These are phyloP conservation scores for Trichoderma gamsii DNA, from an alignment of 495 filamentous ascomycete species.

Conservation along the genomic window DNA sequence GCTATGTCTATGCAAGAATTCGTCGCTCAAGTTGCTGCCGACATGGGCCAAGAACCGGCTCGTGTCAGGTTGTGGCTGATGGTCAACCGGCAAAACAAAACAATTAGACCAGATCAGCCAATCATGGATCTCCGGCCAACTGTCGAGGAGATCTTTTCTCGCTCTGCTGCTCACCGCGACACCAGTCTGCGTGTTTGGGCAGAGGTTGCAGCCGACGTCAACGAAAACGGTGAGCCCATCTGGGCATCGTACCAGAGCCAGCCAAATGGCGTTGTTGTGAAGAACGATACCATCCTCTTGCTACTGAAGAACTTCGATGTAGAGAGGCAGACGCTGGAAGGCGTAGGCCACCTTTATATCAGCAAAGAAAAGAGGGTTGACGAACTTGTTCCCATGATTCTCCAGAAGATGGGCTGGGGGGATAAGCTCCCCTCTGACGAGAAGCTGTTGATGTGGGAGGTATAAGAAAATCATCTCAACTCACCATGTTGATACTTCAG, in stretches of 20 bases:
- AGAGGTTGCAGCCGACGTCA: conserved; percentile 61
- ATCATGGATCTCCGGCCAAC: conserved; percentile 71
- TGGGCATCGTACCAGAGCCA: conserved; percentile 55
- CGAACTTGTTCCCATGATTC: conserved; percentile 75
- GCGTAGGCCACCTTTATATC: conserved; percentile 77
- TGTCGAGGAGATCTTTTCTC: conserved; percentile 67
- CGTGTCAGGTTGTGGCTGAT: conserved; percentile 85
- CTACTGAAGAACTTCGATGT: conserved; percentile 92
- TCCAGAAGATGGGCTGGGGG: conserved; percentile 85
- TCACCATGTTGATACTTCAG: no score
- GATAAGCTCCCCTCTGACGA: conserved; percentile 43
- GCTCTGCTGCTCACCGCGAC: conserved; percentile 56
- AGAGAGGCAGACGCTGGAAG: conserved; percentile 63
- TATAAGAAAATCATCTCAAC: conserved; percentile 22
- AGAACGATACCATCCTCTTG: conserved; percentile 60
- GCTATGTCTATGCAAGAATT: conserved; percentile 70
- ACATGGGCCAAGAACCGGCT: conserved; percentile 56
- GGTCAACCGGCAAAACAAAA: conserved; percentile 98
- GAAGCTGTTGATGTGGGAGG: conserved; percentile 70
- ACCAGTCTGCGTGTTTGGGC: conserved; percentile 78
- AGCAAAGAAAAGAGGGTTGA: conserved; percentile 78
- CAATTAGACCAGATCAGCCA: conserved; percentile 80
- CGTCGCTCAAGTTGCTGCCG: conserved; percentile 58
- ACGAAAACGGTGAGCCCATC: conserved; percentile 55
- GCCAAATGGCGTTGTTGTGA: conserved; percentile 42